Evolutionary conservation across 208 protist species (phyloP).

Genomic region (Leishmania tropica): DNA sequence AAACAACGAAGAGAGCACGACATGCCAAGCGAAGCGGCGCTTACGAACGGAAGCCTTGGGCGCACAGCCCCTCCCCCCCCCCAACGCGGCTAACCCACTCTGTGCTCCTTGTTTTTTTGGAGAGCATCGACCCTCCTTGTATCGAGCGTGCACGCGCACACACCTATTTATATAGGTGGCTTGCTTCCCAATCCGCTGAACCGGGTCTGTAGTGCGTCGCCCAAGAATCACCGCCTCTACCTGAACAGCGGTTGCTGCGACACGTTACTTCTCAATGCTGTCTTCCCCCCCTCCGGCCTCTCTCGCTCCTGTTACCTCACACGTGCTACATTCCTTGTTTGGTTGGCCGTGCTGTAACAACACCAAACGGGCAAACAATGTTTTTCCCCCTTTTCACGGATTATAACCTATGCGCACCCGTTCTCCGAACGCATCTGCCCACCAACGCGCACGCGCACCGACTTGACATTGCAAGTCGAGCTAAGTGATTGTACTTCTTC

Average conservation of each 20-base stretch:
- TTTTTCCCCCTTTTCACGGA: background rate
- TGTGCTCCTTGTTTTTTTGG: background rate
- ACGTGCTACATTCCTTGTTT: background rate
- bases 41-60: background rate
- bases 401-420: background rate
- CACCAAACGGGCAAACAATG: background rate
- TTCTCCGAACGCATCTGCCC: background rate
- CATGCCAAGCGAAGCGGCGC: background rate
- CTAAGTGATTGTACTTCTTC: background rate
- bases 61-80: background rate
- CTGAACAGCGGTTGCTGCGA: background rate
- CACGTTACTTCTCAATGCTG: background rate
- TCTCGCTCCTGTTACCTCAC: background rate
- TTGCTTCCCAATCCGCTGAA: background rate
- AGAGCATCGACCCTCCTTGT: background rate
- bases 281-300: background rate
- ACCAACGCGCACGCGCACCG: background rate
- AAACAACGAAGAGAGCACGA: background rate
- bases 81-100: background rate
- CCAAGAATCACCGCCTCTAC: background rate
- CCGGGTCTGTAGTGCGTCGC: background rate
- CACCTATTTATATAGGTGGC: background rate
- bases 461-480: no score
- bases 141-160: background rate
- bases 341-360: background rate